These are phyloP conservation scores for Barnettozyma pratensis DNA, from an alignment of 805 yeast species.

Conservation along the genomic window DNA sequence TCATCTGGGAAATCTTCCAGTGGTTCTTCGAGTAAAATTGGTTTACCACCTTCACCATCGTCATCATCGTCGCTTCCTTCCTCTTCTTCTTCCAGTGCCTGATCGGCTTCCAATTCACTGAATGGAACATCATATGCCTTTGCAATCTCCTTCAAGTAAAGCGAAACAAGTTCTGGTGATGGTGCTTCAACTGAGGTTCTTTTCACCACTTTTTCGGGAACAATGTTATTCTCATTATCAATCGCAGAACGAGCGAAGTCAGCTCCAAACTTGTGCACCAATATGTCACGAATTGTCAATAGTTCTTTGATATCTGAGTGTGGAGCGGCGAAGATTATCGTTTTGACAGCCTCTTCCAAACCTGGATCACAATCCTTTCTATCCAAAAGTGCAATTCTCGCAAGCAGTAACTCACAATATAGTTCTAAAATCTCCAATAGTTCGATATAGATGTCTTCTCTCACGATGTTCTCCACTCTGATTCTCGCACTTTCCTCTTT, in stretches of 20 bases:
- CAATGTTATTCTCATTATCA: slow-evolving; percentile 44
- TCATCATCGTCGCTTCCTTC: slow-evolving; percentile 31
- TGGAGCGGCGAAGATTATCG: slow-evolving; percentile 64
- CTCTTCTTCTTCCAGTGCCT: slow-evolving; percentile 18
- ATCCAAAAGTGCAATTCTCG: slow-evolving; percentile 61
- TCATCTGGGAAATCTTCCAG: slow-evolving; percentile 21
- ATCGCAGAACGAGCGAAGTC: slow-evolving; percentile 50
- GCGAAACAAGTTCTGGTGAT: slow-evolving; percentile 51
- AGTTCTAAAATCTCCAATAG: slow-evolving; percentile 73
- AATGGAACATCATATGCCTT: slow-evolving; percentile 72
- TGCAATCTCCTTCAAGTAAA: slow-evolving; percentile 78
- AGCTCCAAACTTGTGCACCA: slow-evolving; percentile 58
- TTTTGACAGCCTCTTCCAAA: slow-evolving; percentile 60
- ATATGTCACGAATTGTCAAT: slow-evolving; percentile 50
- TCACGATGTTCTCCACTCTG: slow-evolving; percentile 76
- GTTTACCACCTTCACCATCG: slow-evolving; percentile 28
- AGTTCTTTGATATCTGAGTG: slow-evolving; percentile 77
- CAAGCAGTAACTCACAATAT: slow-evolving; percentile 75
- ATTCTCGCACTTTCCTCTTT: slow-evolving; percentile 81
- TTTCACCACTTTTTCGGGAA: slow-evolving; percentile 63
- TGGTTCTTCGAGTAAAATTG: slow-evolving; percentile 33
- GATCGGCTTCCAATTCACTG: slow-evolving; percentile 41
- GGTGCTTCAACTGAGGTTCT: slow-evolving; percentile 70
- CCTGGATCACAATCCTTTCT: slow-evolving; percentile 25
- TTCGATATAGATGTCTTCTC: slow-evolving; percentile 79